Base-by-base conservation (phyloP, 768 basidiomycete genomes). In the Leccinum uliginosum region DNA sequence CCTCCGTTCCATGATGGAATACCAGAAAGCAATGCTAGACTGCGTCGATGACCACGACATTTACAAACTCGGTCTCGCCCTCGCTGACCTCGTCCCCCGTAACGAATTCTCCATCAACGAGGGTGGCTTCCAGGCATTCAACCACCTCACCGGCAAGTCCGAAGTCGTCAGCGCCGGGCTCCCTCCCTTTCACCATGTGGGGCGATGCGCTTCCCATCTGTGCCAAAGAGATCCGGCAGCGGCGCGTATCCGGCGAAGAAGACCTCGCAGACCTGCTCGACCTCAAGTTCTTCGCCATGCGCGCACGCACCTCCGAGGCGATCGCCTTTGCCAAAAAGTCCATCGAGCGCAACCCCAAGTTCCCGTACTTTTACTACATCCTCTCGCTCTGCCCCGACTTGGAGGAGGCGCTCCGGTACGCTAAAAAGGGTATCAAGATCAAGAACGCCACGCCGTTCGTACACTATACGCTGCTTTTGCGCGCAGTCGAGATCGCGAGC, bases 371-470 rank as follows among this genome's bases (percentile, higher is more conserved):
- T 66, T 83, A 86, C 57, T 86, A 87, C 58, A 81, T 80, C 19
- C 75, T 85, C 57, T 78, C 81, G 0, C 72, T 87, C 26, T 75
- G 77, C 0, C 69, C 75, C 1, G 75, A 85, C 57, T 65, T 72
- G 40, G 72, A 75, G 6, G 74, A 76, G n/a, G 85, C 82, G 1
- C 72, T 87, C 24, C 78, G 82, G 8, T 82, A 78, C 1, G 80
- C 83, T 58, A 86, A 87, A 75, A 83, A 87, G 64, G 86, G 86
- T 1, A 59, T 87, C 62, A 85, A 83, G 64, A 80, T 82, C 72
- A 76, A 76, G 57, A 65, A 74, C 17, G 77, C 75, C 14, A 78
- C 83, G 14, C 77, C 80, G 3, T 88, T 86, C 58, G 67, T 87
- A 6, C 77, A 76, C 44, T 79, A 77, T 55, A 78, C 78, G 65